Evolutionary conservation across 2,329 filamentous ascomycete species (phyloP).

Genomic region (Aspergillus thermomutatus): DNA sequence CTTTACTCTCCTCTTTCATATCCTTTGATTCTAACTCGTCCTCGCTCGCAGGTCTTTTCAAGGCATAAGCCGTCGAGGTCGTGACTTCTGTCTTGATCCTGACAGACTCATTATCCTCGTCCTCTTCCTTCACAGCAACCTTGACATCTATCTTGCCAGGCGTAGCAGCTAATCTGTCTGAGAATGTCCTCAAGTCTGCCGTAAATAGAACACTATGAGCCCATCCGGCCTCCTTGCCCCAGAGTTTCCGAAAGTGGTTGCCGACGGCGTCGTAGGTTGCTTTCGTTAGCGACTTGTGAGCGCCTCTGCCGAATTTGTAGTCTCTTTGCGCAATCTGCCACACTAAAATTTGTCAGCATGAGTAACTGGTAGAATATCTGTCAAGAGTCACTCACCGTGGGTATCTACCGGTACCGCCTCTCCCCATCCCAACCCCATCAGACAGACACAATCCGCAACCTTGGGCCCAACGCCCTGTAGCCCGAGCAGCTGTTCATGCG

Average conservation of each 20-base stretch:
- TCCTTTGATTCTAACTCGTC: conserved; percentile 19
- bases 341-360: conserved; percentile 48
- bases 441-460: conserved; percentile 91
- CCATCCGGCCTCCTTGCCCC: conserved; percentile 95
- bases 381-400: conserved; percentile 53
- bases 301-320: conserved; percentile 84
- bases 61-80: conserved; percentile 17
- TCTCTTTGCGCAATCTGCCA: conserved; percentile 98
- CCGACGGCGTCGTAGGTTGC: conserved; percentile 85
- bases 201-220: conserved; percentile 96
- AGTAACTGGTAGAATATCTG: background rate
- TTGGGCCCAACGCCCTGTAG: conserved; percentile 93
- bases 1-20: conserved; percentile 16
- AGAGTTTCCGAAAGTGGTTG: conserved; percentile 81
- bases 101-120: conserved; percentile 23
- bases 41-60: conserved; percentile 25
- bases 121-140: conserved; percentile 23
- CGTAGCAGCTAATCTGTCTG: conserved; percentile 55
- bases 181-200: conserved; percentile 82
- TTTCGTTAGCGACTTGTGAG: conserved; percentile 82
- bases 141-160: conserved; percentile 35
- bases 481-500: conserved; percentile 74
- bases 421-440: conserved; percentile 95
- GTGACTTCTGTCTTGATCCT: conserved; percentile 26
- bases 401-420: conserved; percentile 96